phyloP scores from a whole-genome alignment of 164 flowering plant species.

The Echeveria elegans region DNA sequence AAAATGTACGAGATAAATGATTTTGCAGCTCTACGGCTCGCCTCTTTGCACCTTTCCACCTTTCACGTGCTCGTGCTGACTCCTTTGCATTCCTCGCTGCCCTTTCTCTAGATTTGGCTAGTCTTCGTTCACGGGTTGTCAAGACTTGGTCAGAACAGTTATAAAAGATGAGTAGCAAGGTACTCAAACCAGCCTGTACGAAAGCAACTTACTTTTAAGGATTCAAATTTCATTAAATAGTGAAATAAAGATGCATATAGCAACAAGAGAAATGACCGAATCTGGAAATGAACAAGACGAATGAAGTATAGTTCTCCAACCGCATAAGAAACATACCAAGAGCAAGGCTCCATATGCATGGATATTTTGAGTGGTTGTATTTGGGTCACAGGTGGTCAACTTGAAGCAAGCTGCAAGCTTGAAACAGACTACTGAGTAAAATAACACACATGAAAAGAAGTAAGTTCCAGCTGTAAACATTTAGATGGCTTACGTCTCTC shows the following conservation, averaged over 20 bases:
- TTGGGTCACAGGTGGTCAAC: slow-evolving; percentile 39
- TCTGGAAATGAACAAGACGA: no score
- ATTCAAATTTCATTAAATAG: background rate
- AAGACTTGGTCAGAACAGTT: slow-evolving; percentile 95
- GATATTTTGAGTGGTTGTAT: slow-evolving; percentile 40
- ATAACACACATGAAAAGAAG: background rate
- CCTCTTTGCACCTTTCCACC: slow-evolving; percentile 80
- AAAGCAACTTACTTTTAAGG: background rate
- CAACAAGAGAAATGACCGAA: no score
- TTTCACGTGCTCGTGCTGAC: slow-evolving; percentile 77
- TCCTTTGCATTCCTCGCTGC: slow-evolving; percentile 80
- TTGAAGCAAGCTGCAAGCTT: slow-evolving; percentile 43
- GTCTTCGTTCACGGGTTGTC: slow-evolving; percentile 61
- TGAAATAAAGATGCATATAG: background rate
- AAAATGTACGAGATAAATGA: slow-evolving; percentile 78
- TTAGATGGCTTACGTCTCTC: slow-evolving; percentile 35
- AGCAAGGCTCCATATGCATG: slow-evolving; percentile 54
- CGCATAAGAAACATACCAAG: slow-evolving; percentile 36
- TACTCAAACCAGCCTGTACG: slow-evolving; percentile 62
- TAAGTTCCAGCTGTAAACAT: background rate
- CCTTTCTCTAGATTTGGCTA: slow-evolving; percentile 80
- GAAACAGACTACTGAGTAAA: background rate
- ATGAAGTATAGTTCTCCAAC: no score
- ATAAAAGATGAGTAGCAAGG: slow-evolving; percentile 70
- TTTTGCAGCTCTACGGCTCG: slow-evolving; percentile 61